Base-by-base conservation (phyloP, 2,329 filamentous ascomycete species). In the Beauveria sp. region DNA sequence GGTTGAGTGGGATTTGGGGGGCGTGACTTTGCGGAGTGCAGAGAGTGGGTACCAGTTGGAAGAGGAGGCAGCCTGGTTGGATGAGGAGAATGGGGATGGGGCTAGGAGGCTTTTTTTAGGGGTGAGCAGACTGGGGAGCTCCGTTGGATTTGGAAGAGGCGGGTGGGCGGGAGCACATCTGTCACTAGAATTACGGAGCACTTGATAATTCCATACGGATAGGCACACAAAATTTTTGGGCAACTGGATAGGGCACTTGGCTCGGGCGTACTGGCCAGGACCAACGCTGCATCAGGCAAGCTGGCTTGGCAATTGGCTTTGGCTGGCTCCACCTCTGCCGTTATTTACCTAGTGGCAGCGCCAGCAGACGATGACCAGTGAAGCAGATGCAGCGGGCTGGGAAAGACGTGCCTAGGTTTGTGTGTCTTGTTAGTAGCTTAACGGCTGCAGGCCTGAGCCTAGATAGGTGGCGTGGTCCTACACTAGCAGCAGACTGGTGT, bases 21-120 rank as follows among this genome's bases (percentile, higher is more conserved):
- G 57, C 38, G 57, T 60, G 57, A 60, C 57, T 60, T 60, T 60
- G 58, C 58, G 58, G 58, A 60, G 58, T 54, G 58, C 58, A 54
- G 50, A 51, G 49, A 60, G 58, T 60, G 58, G 58, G 42, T 43
- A 52, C 42, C 7, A 24, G 38, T 9, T 9, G 24, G 53, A 34
- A 45, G 40, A 52, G 46, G 56, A 30, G 46, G 28, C 14, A 8
- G 45, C 20, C 45, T 58, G 43, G 55, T n/a, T 49, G 43, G 30
- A 49, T 18, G 34, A 26, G 30, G 28, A 28, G 34, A 26, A 34
- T 9, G n/a, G 46, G 22, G 26, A 24, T 18, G 24, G 14, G 43
- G 43, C 34, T 38, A 46, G 43, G 43, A 46, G 43, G 46, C 12
- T 57, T 46, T 20, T 47, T 42, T 53, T 26, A 38, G 51, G 42